phyloP scores from a whole-genome alignment of 1,284 basidiomycete genomes.

The Cutaneotrichosporon sp. region DNA sequence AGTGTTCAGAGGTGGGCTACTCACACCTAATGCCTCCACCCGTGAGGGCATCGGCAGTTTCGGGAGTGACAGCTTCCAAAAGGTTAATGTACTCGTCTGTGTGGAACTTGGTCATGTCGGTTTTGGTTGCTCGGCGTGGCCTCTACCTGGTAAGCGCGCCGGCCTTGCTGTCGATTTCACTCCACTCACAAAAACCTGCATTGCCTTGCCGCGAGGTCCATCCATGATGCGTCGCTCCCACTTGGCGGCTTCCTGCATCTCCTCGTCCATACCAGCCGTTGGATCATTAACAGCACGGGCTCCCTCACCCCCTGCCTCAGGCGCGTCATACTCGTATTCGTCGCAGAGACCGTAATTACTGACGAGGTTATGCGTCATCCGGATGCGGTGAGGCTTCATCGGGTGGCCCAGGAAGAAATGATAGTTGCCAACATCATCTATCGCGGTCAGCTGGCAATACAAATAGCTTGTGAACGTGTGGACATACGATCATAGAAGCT shows the following conservation, averaged over 20 bases:
- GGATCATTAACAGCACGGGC: slow-evolving; percentile 27
- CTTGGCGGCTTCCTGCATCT: slow-evolving; percentile 24
- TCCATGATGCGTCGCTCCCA: slow-evolving; percentile 30
- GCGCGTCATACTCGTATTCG: slow-evolving; percentile 28
- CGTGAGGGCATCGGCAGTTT: slow-evolving; percentile 77
- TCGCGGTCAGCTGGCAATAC: background rate
- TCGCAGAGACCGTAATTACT: slow-evolving; percentile 73
- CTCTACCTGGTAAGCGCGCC: slow-evolving; percentile 51
- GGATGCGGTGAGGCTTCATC: slow-evolving; percentile 93
- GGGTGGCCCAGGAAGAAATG: slow-evolving; percentile 84
- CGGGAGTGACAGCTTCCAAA: slow-evolving; percentile 77
- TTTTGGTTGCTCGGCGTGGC: slow-evolving; percentile 72
- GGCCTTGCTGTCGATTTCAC: background rate
- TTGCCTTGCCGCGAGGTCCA: slow-evolving; percentile 52
- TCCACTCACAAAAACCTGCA: slow-evolving; percentile 77
- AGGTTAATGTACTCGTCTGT: slow-evolving; percentile 98
- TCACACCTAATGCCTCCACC: slow-evolving; percentile 75
- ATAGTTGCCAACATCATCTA: slow-evolving; percentile 47
- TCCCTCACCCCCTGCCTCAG: slow-evolving; percentile 26
- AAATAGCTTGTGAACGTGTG: background rate
- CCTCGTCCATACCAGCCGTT: slow-evolving; percentile 13
- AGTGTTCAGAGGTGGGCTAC: slow-evolving; percentile 37
- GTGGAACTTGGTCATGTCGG: slow-evolving; percentile 87
- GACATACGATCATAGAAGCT: slow-evolving; percentile 39
- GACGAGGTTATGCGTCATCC: slow-evolving; percentile 87